Conservation (phyloP, 2,329 filamentous ascomycete genomes). For the Fusarium circinatum region DNA sequence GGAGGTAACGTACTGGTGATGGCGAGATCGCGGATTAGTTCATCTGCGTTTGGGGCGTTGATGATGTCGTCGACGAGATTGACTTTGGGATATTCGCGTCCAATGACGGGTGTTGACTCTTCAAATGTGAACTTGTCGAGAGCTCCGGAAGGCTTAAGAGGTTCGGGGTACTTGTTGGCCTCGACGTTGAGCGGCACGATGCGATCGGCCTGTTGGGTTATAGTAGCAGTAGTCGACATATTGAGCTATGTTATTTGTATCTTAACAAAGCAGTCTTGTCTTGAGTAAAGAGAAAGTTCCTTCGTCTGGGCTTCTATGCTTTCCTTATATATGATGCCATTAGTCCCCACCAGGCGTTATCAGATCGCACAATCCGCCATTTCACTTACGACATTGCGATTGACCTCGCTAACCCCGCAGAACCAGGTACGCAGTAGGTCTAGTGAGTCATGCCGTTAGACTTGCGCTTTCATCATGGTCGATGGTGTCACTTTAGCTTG, state of each 20-base stretch:
- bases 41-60: constrained; percentile 63
- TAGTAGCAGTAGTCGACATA: constrained; percentile 6
- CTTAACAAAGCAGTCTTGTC: neutral
- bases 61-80: constrained; percentile 58
- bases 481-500: constrained; percentile 3
- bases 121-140: constrained; percentile 43
- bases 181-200: constrained; percentile 5
- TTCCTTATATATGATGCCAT: neutral
- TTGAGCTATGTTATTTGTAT: neutral
- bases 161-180: constrained; percentile 3
- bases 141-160: neutral
- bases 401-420: neutral
- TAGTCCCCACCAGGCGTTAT: neutral
- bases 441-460: neutral
- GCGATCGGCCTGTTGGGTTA: constrained; percentile 3
- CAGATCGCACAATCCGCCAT: constrained; percentile 13
- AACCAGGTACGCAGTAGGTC: neutral
- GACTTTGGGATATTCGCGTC: constrained; percentile 61
- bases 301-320: neutral
- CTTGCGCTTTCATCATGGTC: neutral
- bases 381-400: neutral
- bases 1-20: constrained; percentile 60
- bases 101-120: constrained; percentile 59
- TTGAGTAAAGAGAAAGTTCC: rapidly evolving
- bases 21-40: constrained; percentile 67